phyloP scores from a whole-genome alignment of 768 basidiomycete species.

The Rhizopogon vulgaris region DNA sequence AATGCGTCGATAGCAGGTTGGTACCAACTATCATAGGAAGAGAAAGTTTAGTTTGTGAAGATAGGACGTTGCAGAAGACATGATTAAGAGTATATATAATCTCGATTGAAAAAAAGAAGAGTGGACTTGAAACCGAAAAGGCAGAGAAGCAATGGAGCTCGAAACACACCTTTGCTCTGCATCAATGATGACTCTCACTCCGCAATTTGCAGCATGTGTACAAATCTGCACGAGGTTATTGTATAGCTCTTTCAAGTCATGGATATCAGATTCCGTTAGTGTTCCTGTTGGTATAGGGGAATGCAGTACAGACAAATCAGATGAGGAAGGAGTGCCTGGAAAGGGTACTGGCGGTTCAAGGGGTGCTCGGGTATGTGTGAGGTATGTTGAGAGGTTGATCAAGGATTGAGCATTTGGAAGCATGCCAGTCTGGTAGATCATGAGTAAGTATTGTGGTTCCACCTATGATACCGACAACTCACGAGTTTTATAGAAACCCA shows the following conservation, averaged over 20 bases:
- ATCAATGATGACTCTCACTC: constrained; percentile 72
- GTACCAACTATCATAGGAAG: constrained; percentile 41
- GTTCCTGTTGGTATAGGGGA: constrained; percentile 10
- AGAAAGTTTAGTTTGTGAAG: not conserved
- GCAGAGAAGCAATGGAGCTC: not conserved
- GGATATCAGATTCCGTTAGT: constrained; percentile 52
- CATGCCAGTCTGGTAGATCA: constrained; percentile 51
- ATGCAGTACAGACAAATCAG: constrained; percentile 53
- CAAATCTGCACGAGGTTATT: constrained; percentile 62
- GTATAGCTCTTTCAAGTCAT: constrained; percentile 54
- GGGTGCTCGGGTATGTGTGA: constrained; percentile 37
- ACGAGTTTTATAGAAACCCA: constrained; percentile 88
- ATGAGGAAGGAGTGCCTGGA: constrained; percentile 58
- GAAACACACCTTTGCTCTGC: constrained; percentile 67
- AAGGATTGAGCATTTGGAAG: constrained; percentile 58
- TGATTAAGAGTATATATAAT: no score
- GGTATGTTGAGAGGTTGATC: constrained; percentile 53
- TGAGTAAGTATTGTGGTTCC: not conserved
- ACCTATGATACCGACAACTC: constrained; percentile 15
- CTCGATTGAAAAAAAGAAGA: no score
- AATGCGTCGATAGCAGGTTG: constrained; percentile 80
- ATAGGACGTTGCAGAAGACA: not conserved
- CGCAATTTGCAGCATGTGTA: constrained; percentile 48
- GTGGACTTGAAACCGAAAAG: no score
- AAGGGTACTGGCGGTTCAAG: constrained; percentile 41